Evolutionary conservation across 345 rosid genomes (phyloP), one percentile per base, ranked within the genome.

Genomic region (Acer yangbiense): DNA sequence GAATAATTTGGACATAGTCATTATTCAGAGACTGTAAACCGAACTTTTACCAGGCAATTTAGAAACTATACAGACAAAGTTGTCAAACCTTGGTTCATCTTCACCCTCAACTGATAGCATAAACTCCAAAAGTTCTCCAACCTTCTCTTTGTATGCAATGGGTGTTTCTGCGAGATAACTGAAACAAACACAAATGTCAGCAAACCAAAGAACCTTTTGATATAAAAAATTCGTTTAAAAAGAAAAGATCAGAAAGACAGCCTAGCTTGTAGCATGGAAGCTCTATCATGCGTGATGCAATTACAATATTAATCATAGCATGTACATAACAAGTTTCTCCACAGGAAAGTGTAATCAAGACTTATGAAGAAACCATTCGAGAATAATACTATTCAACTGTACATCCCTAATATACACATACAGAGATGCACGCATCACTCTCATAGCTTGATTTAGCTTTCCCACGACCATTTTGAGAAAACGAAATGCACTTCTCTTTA

Each of bases 131-230:
- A 93, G 92, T 69, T 90, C 91, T 78, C 54, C 74, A 61, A 94
- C 91, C 82, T 89, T 90, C 78, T 92, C 98, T 79, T 86, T 83
- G 83, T 90, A 90, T 23, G 98, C 97, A 76, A 81, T 43, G 9
- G 99, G 99, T 20, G 90, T 81, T 84, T 92, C 95, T 71, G 99
- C 99, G 80, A 95, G 98, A 87, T 91, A 95, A 80, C 98, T 95
- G 77, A 58, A 68, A 73, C 76, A 82, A 73, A 71, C n/a, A 55
- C 16, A 70, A 60, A 23, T 8, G 9, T 80, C 65, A 27, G 66
- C 52, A 62, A 50, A 67, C 32, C 46, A 23, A 9, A 72, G 18
- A 74, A 20, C 17, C 25, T 5, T 6, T 50, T 29, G 39, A 68
- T 64, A 27, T 13, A 43, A 18, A 73, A 61, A 46, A 14, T 55